phyloP scores from a whole-genome alignment of 2,329 filamentous ascomycete species.

The Colletotrichum destructivum region DNA sequence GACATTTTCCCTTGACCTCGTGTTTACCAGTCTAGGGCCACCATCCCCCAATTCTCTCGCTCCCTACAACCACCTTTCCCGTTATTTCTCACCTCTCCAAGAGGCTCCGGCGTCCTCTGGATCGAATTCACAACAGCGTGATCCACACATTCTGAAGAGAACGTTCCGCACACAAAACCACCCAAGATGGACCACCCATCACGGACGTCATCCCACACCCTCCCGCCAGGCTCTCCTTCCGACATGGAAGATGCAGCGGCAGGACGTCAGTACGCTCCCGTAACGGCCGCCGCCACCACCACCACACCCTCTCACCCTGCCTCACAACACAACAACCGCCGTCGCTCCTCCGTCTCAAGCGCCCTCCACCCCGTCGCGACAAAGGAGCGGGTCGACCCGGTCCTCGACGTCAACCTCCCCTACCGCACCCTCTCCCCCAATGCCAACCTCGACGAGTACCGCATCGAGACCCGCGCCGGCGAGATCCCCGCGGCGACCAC shows the following conservation, averaged over 20 bases:
- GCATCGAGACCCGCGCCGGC: conserved; percentile 72
- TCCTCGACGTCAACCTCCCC: conserved; percentile 71
- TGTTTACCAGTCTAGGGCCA: conserved; percentile 9
- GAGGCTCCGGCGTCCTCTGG: not conserved
- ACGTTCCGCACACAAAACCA: not conserved
- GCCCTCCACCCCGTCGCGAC: conserved; percentile 42
- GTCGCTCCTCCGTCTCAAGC: conserved; percentile 46
- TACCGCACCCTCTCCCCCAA: conserved; percentile 73
- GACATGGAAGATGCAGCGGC: not conserved
- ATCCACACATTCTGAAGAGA: not conserved
- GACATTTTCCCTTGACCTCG: not conserved
- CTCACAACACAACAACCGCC: conserved; percentile 22
- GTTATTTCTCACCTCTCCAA: not conserved
- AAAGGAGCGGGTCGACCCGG: conserved; percentile 58
- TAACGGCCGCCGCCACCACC: conserved; percentile 6
- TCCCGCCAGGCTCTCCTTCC: conserved; percentile 30
- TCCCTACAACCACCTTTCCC: not conserved
- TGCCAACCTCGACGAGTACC: conserved; percentile 78
- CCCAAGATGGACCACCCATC: conserved; percentile 29
- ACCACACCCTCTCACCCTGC: not conserved
- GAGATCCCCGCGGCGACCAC: conserved; percentile 66
- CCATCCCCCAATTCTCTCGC: not conserved
- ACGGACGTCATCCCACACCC: conserved; percentile 29
- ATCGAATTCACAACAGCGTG: not conserved
- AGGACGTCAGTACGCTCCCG: conserved; percentile 27